Percentiles rank a stretch among this genome's conserved stretches.
These are phyloP conservation scores for Bremia lactucae DNA, from an alignment of 352 stramenopile species.

Conservation along the genomic window DNA sequence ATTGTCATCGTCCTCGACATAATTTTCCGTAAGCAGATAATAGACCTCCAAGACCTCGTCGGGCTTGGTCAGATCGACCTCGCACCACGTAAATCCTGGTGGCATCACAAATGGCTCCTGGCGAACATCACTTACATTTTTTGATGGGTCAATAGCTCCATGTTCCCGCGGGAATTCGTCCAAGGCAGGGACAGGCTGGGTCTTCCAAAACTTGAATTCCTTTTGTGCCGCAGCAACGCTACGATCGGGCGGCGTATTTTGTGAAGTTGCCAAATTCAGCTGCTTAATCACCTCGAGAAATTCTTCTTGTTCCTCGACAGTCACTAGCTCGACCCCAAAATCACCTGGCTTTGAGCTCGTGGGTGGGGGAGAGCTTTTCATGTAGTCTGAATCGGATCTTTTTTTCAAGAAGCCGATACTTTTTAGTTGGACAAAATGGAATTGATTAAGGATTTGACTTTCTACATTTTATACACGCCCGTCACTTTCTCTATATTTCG, in stretches of 20 bases:
- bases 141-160: slow-evolving; percentile 89
- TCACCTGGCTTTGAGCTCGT: slow-evolving; percentile 5
- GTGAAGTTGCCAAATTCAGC: slow-evolving; percentile 32
- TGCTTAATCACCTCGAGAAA: slow-evolving; percentile 62
- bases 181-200: slow-evolving; percentile 77
- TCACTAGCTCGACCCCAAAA: slow-evolving; percentile 41
- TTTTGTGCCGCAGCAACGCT: slow-evolving; percentile 20
- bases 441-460: too few species aligned
- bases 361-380: slow-evolving; percentile 9
- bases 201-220: slow-evolving; percentile 91
- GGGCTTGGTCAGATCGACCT: slow-evolving; percentile 86
- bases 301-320: slow-evolving; percentile 59
- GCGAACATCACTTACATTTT: slow-evolving; percentile 86
- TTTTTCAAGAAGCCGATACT: not conserved
- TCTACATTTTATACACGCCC: too few species aligned
- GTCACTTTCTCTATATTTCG: too few species aligned
- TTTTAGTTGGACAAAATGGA: too few species aligned
- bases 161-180: slow-evolving; percentile 67
- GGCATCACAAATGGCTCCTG: slow-evolving; percentile 95
- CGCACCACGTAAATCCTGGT: slow-evolving; percentile 90
- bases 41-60: slow-evolving; percentile 90
- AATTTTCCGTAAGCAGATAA: slow-evolving; percentile 96
- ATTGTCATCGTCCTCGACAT: slow-evolving; percentile 98
- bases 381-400: slow-evolving; percentile 7
- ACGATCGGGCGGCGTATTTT: slow-evolving; percentile 7